These are phyloP conservation scores for Bassia scoparia DNA, from an alignment of 148 eudicot species.

Conservation along the genomic window DNA sequence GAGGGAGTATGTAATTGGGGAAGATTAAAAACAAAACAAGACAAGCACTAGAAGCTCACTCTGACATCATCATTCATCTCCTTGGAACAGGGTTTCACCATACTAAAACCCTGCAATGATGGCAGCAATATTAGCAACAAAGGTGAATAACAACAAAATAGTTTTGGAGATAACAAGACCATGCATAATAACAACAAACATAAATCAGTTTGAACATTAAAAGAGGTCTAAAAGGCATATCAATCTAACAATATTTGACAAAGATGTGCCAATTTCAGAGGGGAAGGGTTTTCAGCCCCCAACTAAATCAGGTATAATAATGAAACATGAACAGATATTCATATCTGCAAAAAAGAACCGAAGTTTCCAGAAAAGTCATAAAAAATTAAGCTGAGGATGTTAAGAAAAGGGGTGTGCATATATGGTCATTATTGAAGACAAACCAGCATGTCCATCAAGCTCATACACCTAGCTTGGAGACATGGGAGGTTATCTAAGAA, in stretches of 20 bases:
- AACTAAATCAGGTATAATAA: not conserved
- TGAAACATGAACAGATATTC: not conserved
- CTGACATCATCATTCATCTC: slow-evolving; percentile 98
- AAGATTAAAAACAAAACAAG: not conserved
- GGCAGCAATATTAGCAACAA: slow-evolving; percentile 11
- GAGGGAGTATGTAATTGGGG: not conserved
- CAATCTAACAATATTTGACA: not conserved
- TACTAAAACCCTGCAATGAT: slow-evolving; percentile 79
- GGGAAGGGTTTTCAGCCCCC: not conserved
- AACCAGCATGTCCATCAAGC: not conserved
- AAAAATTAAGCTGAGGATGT: not conserved
- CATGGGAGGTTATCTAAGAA: not conserved
- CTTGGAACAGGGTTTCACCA: slow-evolving; percentile 98
- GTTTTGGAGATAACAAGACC: not conserved
- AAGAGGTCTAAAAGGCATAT: not conserved
- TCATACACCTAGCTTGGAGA: not conserved
- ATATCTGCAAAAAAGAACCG: not conserved
- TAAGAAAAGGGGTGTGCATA: not conserved
- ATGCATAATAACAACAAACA: not conserved
- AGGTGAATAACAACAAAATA: not conserved
- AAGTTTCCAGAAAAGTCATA: not conserved
- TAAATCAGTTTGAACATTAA: not conserved
- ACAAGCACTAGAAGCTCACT: slow-evolving; percentile 46
- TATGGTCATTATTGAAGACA: not conserved
- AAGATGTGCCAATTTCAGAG: not conserved